A percentile compares a stretch with the other conserved stretches of the same genome.
Evolutionary conservation across 1,139 yeast species (phyloP).

Genomic region (Kodamaea ohmeri): DNA sequence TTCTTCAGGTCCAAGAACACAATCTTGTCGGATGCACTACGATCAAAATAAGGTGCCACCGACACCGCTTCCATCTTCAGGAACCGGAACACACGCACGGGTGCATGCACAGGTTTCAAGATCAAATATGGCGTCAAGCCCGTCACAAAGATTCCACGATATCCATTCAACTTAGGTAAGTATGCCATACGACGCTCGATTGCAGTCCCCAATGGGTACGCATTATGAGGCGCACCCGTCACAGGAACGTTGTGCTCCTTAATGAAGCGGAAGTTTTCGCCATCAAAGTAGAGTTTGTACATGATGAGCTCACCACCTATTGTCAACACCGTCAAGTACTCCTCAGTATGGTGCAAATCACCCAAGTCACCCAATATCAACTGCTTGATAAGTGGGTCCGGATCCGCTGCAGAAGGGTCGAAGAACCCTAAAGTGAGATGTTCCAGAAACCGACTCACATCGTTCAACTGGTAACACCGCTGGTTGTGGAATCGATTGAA

Average conservation of each 20-base stretch:
- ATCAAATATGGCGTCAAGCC: slow-evolving; percentile 75
- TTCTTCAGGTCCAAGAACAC: slow-evolving; percentile 71
- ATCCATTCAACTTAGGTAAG: slow-evolving; percentile 56
- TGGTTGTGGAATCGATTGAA: slow-evolving; percentile 65
- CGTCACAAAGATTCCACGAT: slow-evolving; percentile 64
- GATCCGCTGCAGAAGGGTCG: slow-evolving; percentile 57
- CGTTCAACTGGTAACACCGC: slow-evolving; percentile 61
- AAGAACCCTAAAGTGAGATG: slow-evolving; percentile 52
- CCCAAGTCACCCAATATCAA: slow-evolving; percentile 67
- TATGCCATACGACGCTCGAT: slow-evolving; percentile 68
- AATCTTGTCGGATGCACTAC: slow-evolving; percentile 48
- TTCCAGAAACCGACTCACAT: slow-evolving; percentile 58
- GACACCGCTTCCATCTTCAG: slow-evolving; percentile 64
- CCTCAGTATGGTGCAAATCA: slow-evolving; percentile 49
- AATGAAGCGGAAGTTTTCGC: slow-evolving; percentile 46
- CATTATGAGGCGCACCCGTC: slow-evolving; percentile 78
- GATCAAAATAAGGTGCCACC: slow-evolving; percentile 50
- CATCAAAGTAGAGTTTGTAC: slow-evolving; percentile 58
- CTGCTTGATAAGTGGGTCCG: slow-evolving; percentile 76
- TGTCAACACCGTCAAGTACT: slow-evolving; percentile 68
- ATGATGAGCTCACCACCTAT: slow-evolving; percentile 75
- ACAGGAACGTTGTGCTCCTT: slow-evolving; percentile 47
- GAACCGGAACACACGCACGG: slow-evolving; percentile 67
- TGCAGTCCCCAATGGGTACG: slow-evolving; percentile 64
- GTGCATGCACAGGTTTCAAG: slow-evolving; percentile 59